Conservation (phyloP, 345 rosid species). For the Euphorbia pulcherrima region DNA sequence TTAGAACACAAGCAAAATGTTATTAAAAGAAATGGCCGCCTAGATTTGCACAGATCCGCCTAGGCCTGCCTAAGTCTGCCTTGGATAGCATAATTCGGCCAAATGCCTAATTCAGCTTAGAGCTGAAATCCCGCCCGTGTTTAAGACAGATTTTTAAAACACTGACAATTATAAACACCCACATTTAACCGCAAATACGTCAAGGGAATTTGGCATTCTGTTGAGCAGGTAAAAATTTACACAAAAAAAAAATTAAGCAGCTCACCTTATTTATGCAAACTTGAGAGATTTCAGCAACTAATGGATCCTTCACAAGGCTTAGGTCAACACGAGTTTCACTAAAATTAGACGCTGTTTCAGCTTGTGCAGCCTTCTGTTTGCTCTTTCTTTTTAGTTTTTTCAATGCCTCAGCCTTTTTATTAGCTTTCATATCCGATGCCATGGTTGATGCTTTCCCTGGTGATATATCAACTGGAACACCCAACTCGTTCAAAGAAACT, state of each 20-base stretch:
- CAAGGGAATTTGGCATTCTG: background rate
- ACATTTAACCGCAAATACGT: background rate
- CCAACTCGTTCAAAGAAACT: slow-evolving; percentile 68
- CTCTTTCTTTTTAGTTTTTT: slow-evolving; percentile 66
- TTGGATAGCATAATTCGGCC: too few relatives aligned
- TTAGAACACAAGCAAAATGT: too few relatives aligned
- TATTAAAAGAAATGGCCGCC: too few relatives aligned
- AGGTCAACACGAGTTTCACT: slow-evolving; percentile 31
- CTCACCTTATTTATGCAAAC: slow-evolving; percentile 47
- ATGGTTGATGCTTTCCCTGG: slow-evolving; percentile 32
- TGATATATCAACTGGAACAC: slow-evolving; percentile 44
- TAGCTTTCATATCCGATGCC: slow-evolving; percentile 50
- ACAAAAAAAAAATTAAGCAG: slow-evolving; percentile 3
- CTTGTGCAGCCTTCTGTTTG: slow-evolving; percentile 46
- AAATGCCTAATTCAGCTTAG: too few relatives aligned
- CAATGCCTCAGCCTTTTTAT: slow-evolving; percentile 44
- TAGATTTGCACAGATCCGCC: too few relatives aligned
- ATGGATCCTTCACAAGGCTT: slow-evolving; percentile 28
- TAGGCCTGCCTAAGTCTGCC: too few relatives aligned
- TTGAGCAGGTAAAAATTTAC: background rate
- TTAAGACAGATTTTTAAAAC: too few relatives aligned
- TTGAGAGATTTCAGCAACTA: slow-evolving; percentile 33
- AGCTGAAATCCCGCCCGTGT: too few relatives aligned
- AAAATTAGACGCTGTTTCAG: slow-evolving; percentile 40
- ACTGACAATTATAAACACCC: too few relatives aligned